Evolutionary conservation across 1,139 yeast species (phyloP).

Genomic region (Eremothecium gossypii): DNA sequence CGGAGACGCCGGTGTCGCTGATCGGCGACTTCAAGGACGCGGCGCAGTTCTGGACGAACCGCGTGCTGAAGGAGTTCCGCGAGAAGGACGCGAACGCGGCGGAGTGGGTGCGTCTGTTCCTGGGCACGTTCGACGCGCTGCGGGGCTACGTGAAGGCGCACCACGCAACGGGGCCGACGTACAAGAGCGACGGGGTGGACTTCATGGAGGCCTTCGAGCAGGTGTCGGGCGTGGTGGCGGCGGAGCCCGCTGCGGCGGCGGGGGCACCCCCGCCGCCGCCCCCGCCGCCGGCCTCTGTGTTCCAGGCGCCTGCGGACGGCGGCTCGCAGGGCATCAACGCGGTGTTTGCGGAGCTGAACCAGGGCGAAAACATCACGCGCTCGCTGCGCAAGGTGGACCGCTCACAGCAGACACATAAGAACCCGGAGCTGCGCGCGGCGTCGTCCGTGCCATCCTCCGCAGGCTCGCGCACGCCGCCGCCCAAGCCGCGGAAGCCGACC

Average conservation of each 20-base stretch:
- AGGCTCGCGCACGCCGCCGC: constrained; percentile 39
- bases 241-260: constrained; percentile 23
- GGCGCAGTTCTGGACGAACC: constrained; percentile 88
- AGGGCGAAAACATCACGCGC: constrained; percentile 76
- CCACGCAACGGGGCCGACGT: constrained; percentile 74
- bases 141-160: constrained; percentile 63
- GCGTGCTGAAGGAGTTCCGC: constrained; percentile 74
- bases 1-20: constrained; percentile 55
- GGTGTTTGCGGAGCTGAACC: constrained; percentile 82
- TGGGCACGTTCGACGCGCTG: constrained; percentile 57
- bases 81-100: constrained; percentile 58
- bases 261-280: constrained; percentile 38
- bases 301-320: constrained; percentile 38
- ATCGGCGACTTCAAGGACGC: constrained; percentile 83
- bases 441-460: constrained; percentile 30
- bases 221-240: constrained; percentile 16
- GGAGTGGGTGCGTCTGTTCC: constrained; percentile 71
- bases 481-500: constrained; percentile 65
- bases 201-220: constrained; percentile 39
- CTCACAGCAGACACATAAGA: constrained; percentile 91
- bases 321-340: constrained; percentile 55
- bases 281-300: constrained; percentile 64
- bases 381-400: constrained; percentile 87
- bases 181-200: constrained; percentile 54
- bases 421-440: constrained; percentile 64